Evolutionary conservation across 192 early-diverging fungal genomes (phyloP).

Genomic region (Oehlia diaphana): DNA sequence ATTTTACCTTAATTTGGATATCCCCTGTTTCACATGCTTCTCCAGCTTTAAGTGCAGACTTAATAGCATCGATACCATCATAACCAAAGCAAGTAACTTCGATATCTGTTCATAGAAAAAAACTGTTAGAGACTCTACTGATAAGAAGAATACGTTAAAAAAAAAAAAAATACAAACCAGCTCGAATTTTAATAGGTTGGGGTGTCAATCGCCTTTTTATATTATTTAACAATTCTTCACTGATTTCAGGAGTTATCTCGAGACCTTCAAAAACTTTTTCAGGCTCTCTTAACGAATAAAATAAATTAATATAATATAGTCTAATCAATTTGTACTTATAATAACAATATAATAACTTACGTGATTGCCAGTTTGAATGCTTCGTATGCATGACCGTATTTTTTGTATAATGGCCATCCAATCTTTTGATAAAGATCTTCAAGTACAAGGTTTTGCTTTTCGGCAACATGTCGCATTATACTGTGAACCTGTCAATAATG

Average conservation of each 20-base stretch:
- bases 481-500: constrained; percentile 53
- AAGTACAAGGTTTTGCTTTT: constrained; percentile 77
- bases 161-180: constrained; percentile 46
- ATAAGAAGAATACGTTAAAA: neutral
- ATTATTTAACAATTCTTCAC: constrained; percentile 75
- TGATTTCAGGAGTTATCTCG: constrained; percentile 59
- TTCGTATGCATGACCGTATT: constrained; percentile 96
- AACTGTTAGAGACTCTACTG: neutral
- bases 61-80: constrained; percentile 96
- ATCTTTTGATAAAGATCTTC: constrained; percentile 82
- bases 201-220: constrained; percentile 93
- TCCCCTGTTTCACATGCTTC: constrained; percentile 78
- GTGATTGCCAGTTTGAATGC: constrained; percentile 92
- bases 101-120: constrained; percentile 60
- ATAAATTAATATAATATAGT: constrained; percentile 20
- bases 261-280: constrained; percentile 85
- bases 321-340: neutral
- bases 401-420: constrained; percentile 93
- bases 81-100: constrained; percentile 92
- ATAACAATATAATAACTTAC: constrained; percentile 45
- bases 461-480: constrained; percentile 87
- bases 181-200: constrained; percentile 93
- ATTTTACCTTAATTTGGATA: constrained; percentile 77
- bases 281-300: constrained; percentile 61
- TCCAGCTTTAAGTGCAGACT: constrained; percentile 82